These are phyloP conservation scores for Shiraia sp. DNA, from an alignment of 2,329 filamentous ascomycete genomes.

Conservation along the genomic window DNA sequence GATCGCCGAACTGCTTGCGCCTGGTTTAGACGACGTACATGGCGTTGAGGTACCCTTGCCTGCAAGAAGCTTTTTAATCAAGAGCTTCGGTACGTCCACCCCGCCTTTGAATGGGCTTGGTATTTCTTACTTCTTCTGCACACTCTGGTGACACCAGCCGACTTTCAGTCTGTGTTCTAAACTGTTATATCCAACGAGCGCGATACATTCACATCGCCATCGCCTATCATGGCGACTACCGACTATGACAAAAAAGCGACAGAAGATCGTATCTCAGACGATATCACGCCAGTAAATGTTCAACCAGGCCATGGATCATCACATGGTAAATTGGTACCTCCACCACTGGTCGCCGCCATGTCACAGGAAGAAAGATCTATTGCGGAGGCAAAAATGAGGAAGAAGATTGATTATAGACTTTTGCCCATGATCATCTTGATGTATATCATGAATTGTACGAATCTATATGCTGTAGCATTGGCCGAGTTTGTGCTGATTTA, in stretches of 20 bases:
- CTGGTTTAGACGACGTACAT: conserved; percentile 5
- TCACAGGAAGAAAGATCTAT: conserved; percentile 55
- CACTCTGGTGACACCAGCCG: background rate
- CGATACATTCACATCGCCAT: conserved; percentile 4
- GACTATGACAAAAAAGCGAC: conserved; percentile 24
- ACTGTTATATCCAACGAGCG: background rate
- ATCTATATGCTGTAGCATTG: conserved; percentile 46
- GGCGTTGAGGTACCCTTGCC: too few species aligned
- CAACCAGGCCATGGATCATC: conserved; percentile 19
- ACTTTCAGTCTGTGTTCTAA: background rate
- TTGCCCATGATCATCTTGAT: conserved; percentile 73
- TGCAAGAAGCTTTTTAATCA: conserved; percentile 16
- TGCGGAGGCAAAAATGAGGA: conserved; percentile 63
- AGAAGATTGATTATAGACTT: conserved; percentile 71
- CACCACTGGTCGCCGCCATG: conserved; percentile 47
- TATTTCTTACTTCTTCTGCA: conserved; percentile 2
- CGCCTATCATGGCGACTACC: conserved; percentile 18
- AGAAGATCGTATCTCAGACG: conserved; percentile 29
- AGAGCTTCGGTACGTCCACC: conserved; percentile 12
- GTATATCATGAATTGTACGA: conserved; percentile 70
- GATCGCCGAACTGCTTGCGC: background rate
- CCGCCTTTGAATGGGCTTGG: conserved; percentile 4
- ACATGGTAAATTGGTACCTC: conserved; percentile 31
- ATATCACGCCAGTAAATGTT: conserved; percentile 11
- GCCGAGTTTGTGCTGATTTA: background rate